Conservation (phyloP, 495 filamentous ascomycete species). For the Neurospora hispaniola region DNA sequence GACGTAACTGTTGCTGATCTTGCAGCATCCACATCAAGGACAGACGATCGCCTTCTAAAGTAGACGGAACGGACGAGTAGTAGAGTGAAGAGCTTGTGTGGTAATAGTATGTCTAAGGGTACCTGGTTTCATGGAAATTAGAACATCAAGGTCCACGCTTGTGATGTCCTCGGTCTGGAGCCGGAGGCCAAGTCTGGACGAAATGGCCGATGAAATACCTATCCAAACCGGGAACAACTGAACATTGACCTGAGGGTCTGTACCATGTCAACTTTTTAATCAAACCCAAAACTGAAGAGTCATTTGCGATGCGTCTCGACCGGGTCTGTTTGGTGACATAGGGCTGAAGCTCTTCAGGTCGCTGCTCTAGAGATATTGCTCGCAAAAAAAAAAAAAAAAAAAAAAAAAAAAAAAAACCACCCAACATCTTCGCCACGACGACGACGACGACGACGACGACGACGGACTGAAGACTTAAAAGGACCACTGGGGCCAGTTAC, state of each 20-base stretch:
- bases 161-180: background rate
- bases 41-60: background rate
- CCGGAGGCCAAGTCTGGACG: background rate
- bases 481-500: background rate
- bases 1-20: background rate
- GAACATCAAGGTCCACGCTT: background rate
- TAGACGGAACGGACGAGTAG: background rate
- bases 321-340: background rate
- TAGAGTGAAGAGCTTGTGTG: background rate
- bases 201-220: background rate
- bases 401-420: no score
- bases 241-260: background rate
- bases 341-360: background rate
- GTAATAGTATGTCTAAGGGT: background rate
- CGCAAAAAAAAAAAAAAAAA: no score
- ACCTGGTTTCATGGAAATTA: background rate
- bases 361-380: background rate
- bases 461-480: no score
- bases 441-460: background rate
- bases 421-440: background rate
- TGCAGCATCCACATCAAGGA: background rate
- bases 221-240: background rate
- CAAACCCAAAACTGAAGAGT: conserved; percentile 22
- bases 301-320: conserved; percentile 3
- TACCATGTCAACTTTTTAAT: conserved; percentile 14